Conservation (phyloP, 176 grass and related monocot species). For the Rhynchospora breviuscula region DNA sequence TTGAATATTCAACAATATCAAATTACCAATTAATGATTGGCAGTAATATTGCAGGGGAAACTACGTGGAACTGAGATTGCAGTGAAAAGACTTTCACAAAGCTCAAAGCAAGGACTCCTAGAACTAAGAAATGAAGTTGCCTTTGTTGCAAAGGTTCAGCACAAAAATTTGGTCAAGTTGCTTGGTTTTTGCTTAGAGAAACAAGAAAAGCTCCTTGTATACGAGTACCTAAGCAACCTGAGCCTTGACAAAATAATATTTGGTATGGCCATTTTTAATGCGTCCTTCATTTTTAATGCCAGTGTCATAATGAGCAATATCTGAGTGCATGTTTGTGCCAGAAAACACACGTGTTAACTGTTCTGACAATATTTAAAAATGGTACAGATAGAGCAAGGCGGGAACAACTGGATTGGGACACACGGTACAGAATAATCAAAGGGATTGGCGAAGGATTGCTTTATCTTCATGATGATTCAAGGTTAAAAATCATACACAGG, state of each 20-base stretch:
- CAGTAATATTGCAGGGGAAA: conserved; percentile 1
- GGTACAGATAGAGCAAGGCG: not conserved
- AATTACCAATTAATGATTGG: too few relatives aligned
- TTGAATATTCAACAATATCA: too few relatives aligned
- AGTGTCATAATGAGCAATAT: too few relatives aligned
- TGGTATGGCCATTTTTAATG: conserved; percentile 42
- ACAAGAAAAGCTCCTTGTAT: conserved; percentile 64
- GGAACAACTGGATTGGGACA: conserved; percentile 46
- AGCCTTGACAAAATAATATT: conserved; percentile 64
- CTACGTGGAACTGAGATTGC: conserved; percentile 45
- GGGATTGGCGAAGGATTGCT: conserved; percentile 59
- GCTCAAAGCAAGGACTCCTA: conserved; percentile 48
- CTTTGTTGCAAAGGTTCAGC: conserved; percentile 57
- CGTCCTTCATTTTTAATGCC: too few relatives aligned
- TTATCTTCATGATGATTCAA: conserved; percentile 78
- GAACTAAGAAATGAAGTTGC: conserved; percentile 77
- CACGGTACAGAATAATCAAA: conserved; percentile 61
- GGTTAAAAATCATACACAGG: conserved; percentile 71
- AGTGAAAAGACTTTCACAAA: conserved; percentile 62
- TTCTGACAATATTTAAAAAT: too few relatives aligned
- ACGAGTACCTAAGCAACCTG: conserved; percentile 64
- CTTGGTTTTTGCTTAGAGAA: conserved; percentile 58
- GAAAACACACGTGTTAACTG: too few relatives aligned
- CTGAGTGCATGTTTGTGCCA: too few relatives aligned
- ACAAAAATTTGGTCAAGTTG: conserved; percentile 62